Percentiles rank a stretch among this genome's conserved stretches.
phyloP scores from a whole-genome alignment of 2,329 filamentous ascomycete species.

The Thyridium curvatum region DNA sequence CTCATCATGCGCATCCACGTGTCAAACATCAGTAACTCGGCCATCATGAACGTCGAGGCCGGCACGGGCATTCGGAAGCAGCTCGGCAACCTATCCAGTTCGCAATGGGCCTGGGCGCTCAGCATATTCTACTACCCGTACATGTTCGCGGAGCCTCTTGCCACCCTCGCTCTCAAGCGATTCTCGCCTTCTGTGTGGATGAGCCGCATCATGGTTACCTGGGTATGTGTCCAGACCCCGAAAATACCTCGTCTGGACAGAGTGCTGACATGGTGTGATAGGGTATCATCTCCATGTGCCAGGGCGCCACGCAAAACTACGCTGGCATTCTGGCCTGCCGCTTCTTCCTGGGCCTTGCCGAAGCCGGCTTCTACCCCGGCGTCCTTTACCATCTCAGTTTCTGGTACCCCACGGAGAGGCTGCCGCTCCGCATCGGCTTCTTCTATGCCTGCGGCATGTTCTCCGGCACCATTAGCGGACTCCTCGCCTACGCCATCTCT shows the following conservation, averaged over 20 bases:
- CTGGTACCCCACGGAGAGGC: constrained; percentile 44
- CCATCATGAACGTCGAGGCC: constrained; percentile 19
- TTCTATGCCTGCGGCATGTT: constrained; percentile 35
- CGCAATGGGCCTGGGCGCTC: constrained; percentile 16
- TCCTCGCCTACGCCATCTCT: constrained; percentile 28
- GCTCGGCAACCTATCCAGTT: constrained; percentile 13
- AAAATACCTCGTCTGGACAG: too few species aligned
- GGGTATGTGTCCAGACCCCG: constrained; percentile 11
- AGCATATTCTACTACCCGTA: constrained; percentile 18
- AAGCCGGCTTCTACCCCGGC: constrained; percentile 47
- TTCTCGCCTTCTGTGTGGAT: constrained; percentile 16
- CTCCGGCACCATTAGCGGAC: constrained; percentile 3
- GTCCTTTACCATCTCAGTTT: constrained; percentile 55
- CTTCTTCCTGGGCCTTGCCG: constrained; percentile 2
- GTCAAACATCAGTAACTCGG: constrained; percentile 17
- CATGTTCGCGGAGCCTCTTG: constrained; percentile 17
- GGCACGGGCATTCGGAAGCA: constrained; percentile 17
- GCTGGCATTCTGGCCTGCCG: constrained; percentile 3
- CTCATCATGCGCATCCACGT: constrained; percentile 17
- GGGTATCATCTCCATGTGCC: constrained; percentile 15
- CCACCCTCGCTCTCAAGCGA: constrained; percentile 14
- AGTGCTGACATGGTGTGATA: background rate
- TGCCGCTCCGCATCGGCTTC: constrained; percentile 33
- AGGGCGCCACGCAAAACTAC: constrained; percentile 28
- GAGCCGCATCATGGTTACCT: constrained; percentile 17